Evolutionary conservation across 2,329 filamentous ascomycete species (phyloP), one percentile per base, ranked within the genome.

Genomic region (Fusarium bulbicola): DNA sequence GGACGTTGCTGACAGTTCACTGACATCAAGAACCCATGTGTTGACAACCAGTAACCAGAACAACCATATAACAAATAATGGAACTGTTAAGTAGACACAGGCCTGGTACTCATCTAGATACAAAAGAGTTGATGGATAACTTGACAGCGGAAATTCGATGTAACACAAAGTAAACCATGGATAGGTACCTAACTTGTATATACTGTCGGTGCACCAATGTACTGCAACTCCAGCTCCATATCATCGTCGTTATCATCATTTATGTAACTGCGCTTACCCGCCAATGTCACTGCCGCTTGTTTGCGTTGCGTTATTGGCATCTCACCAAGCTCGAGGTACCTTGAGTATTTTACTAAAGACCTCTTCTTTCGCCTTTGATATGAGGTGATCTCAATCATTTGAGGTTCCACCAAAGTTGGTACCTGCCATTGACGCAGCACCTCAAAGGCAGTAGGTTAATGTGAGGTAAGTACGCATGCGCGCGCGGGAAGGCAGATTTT

Each of bases 251-350:
- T 54, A 28, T 43, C 16, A 24, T 56, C 21, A 30, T 43, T 40
- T 28, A 54, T 32, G 24, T 14, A 42, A 30, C 43, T 59, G 40
- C 50, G 37, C 47, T 47, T 34, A 65, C 47, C 59, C 66, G 52
- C 32, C 30, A 34, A 20, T 49, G 42, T 37, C 46, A 54, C 24
- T 53, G 46, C 24, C 59, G 34, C 36, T 56, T 52, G 45, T 72
- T 69, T 64, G 66, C 64, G 64, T 59, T 60, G 68, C 58, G 24
- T n/a, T 46, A 67, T 32, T 50, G 47, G 50, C 14, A 39, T 39
- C n/a, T 53, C 24, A 39, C 24, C 34, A 54, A 42, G 36, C 34
- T 28, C 20, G 26, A 54, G 43, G 24, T 40, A 37, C 32, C 32
- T 34, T 39, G 24, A 24, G 42, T 45, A n/a, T 18, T 40, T 40